Evolutionary conservation across 2,329 filamentous ascomycete genomes (phyloP).

Genomic region (Aspergillus hiratsukae): DNA sequence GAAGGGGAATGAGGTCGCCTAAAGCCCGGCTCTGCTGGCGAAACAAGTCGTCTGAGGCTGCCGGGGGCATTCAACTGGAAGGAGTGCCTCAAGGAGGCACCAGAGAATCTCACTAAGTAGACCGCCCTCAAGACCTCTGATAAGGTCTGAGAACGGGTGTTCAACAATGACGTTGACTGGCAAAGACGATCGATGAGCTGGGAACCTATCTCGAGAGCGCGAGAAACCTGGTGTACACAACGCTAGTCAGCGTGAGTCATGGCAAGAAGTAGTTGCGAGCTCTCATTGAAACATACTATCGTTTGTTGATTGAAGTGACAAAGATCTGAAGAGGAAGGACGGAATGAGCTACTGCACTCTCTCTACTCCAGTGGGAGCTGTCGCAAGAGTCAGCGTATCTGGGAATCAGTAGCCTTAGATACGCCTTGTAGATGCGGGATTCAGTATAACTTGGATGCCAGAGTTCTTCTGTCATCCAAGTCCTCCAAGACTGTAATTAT

Average conservation of each 20-base stretch:
- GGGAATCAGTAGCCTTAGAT: slow-evolving; percentile 2
- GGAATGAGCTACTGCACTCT: not conserved
- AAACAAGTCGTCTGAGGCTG: slow-evolving; percentile 35
- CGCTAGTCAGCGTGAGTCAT: not conserved
- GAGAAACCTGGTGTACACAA: not conserved
- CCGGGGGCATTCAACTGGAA: slow-evolving; percentile 41
- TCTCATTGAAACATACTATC: not conserved
- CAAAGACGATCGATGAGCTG: slow-evolving; percentile 2
- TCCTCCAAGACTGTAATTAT: not conserved
- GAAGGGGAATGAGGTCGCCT: slow-evolving; percentile 27
- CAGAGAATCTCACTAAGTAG: slow-evolving; percentile 7
- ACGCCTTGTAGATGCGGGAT: not conserved
- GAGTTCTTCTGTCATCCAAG: not conserved
- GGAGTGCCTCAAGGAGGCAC: slow-evolving; percentile 28
- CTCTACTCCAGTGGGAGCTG: not conserved
- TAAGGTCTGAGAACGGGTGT: slow-evolving; percentile 32
- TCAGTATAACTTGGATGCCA: not conserved
- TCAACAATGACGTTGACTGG: slow-evolving; percentile 4
- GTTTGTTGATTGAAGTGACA: not conserved
- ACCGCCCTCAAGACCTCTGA: slow-evolving; percentile 30
- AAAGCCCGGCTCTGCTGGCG: slow-evolving; percentile 34
- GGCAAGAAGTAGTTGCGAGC: not conserved
- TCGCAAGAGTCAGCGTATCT: slow-evolving; percentile 1
- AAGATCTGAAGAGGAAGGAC: not conserved
- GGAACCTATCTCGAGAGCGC: not conserved